These are phyloP conservation scores for Fusarium multiceps DNA, from an alignment of 2,329 filamentous ascomycete genomes.

Conservation along the genomic window DNA sequence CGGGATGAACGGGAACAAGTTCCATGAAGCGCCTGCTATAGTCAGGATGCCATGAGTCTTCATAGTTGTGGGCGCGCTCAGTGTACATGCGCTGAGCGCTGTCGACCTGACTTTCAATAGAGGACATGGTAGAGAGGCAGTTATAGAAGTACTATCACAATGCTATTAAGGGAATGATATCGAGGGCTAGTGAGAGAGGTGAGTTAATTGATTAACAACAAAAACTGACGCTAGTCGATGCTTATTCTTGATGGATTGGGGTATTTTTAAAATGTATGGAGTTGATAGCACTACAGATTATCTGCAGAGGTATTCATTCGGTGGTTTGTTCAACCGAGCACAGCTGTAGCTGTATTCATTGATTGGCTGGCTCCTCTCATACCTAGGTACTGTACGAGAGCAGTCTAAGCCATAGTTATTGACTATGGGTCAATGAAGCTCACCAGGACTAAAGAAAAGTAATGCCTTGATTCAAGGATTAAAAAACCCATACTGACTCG, in stretches of 20 bases:
- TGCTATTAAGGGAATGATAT: background rate
- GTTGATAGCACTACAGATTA: too few relatives aligned
- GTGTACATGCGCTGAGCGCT: constrained; percentile 48
- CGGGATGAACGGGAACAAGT: constrained; percentile 37
- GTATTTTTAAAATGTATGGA: too few relatives aligned
- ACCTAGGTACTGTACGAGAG: background rate
- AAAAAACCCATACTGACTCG: background rate
- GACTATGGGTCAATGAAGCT: background rate
- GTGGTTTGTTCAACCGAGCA: constrained; percentile 5
- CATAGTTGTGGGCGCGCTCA: constrained; percentile 47
- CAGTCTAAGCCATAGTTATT: background rate
- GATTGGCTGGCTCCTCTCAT: constrained; percentile 4
- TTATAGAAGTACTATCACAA: background rate
- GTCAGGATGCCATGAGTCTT: constrained; percentile 50
- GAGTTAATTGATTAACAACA: background rate
- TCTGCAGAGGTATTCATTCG: background rate
- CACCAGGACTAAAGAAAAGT: background rate
- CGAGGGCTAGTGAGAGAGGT: too few relatives aligned
- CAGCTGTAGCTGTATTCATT: background rate
- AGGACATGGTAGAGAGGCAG: constrained; percentile 6
- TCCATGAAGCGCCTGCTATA: constrained; percentile 49
- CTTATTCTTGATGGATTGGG: background rate
- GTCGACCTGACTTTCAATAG: constrained; percentile 17
- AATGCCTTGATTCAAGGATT: background rate
- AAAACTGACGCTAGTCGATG: background rate